phyloP scores from a whole-genome alignment of 2,329 filamentous ascomycete species.

The Fusarium verticillioides region DNA sequence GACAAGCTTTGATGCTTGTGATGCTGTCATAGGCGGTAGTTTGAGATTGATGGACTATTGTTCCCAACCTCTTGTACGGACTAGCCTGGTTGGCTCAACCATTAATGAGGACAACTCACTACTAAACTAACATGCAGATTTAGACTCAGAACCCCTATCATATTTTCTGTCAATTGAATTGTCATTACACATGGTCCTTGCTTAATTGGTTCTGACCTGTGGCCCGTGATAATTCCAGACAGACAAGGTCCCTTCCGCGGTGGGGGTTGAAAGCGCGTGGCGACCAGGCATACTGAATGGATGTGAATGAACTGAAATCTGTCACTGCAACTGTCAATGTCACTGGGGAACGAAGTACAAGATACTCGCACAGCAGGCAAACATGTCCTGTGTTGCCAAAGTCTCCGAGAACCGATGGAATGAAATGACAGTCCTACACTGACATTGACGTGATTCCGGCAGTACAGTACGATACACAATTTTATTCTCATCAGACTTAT shows the following conservation, averaged over 20 bases:
- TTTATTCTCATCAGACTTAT: constrained; percentile 2
- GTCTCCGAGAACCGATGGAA: constrained; percentile 18
- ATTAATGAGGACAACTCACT: constrained; percentile 23
- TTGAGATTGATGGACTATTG: constrained; percentile 7
- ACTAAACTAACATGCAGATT: constrained; percentile 10
- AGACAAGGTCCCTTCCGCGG: constrained; percentile 21
- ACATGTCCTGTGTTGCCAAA: background rate
- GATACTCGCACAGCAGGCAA: constrained; percentile 23
- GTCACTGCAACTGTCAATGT: background rate
- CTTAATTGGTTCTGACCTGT: constrained; percentile 35
- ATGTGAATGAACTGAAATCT: background rate
- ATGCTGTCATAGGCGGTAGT: background rate
- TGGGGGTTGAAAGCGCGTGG: constrained; percentile 32
- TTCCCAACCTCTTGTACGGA: constrained; percentile 4
- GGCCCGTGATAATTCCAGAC: constrained; percentile 2
- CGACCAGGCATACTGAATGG: constrained; percentile 10
- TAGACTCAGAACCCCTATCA: constrained; percentile 10
- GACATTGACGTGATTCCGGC: constrained; percentile 24
- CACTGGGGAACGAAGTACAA: constrained; percentile 23
- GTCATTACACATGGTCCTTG: constrained; percentile 36
- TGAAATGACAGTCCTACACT: background rate
- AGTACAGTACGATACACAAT: constrained; percentile 29
- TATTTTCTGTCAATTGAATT: constrained; percentile 15
- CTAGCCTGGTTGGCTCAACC: constrained; percentile 7
- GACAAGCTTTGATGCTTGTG: background rate